phyloP scores from a whole-genome alignment of 768 basidiomycete species.

The Phylloporus arenicola region DNA sequence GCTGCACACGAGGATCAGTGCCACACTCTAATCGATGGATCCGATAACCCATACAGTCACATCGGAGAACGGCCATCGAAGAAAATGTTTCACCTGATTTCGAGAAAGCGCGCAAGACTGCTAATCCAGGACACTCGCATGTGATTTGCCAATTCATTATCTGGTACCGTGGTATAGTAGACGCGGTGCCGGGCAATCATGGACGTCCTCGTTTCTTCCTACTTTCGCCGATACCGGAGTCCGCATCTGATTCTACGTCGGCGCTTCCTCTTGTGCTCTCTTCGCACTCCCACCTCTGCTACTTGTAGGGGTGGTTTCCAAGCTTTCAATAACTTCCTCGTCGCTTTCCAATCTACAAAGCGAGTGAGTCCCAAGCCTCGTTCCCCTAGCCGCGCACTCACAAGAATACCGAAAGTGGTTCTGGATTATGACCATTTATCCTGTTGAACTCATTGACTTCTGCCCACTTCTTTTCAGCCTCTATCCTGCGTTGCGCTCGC shows the following conservation, averaged over 20 bases:
- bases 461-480: slow-evolving; percentile 16
- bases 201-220: slow-evolving; percentile 13
- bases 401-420: slow-evolving; percentile 20
- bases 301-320: slow-evolving; percentile 21
- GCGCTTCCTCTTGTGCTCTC: slow-evolving; percentile 10
- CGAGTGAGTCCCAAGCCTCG: background rate
- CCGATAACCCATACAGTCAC: background rate
- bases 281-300: slow-evolving; percentile 15
- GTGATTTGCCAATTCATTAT: background rate
- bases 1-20: slow-evolving; percentile 50
- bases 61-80: background rate
- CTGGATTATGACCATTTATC: slow-evolving; percentile 6
- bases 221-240: background rate
- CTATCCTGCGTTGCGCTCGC: slow-evolving; percentile 16
- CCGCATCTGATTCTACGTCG: slow-evolving; percentile 1
- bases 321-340: slow-evolving; percentile 21
- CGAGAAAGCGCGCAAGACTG: background rate
- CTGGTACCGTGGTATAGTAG: background rate
- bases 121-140: background rate
- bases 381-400: slow-evolving; percentile 8
- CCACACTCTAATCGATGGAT: slow-evolving; percentile 2
- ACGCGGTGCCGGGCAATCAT: slow-evolving; percentile 1
- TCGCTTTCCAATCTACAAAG: slow-evolving; percentile 20
- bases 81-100: background rate
- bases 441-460: slow-evolving; percentile 12